Percentiles rank a stretch among this genome's conserved stretches.
Conservation (phyloP, 106 monocot species). For the Amphibolis antarctica region DNA sequence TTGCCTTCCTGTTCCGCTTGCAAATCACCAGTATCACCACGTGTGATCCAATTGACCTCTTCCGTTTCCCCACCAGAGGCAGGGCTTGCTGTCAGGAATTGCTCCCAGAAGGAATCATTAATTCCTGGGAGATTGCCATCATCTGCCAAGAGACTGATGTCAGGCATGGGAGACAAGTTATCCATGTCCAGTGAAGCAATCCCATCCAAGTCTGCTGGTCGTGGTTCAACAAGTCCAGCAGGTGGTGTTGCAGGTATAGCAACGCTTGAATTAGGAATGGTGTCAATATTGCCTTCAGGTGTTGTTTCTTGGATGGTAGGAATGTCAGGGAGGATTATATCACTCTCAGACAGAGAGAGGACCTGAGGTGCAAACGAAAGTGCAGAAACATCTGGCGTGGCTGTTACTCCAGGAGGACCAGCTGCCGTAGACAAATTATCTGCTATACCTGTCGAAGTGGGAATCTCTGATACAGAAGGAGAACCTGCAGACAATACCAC, state of each 20-base stretch:
- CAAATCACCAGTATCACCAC: conserved; percentile 15
- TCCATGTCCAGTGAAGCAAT: conserved; percentile 17
- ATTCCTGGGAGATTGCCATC: conserved; percentile 44
- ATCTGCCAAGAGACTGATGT: conserved; percentile 22
- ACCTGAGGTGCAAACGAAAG: conserved; percentile 4
- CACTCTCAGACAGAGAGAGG: not conserved
- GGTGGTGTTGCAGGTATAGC: conserved; percentile 11
- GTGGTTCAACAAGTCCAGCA: conserved; percentile 16
- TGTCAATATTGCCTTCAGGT: conserved; percentile 5
- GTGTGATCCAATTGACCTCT: conserved; percentile 25
- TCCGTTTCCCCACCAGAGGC: conserved; percentile 16
- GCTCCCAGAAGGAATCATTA: conserved; percentile 76
- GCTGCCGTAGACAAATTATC: conserved; percentile 8
- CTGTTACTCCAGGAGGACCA: not conserved
- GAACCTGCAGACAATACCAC: conserved; percentile 4
- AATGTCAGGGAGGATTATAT: conserved; percentile 12
- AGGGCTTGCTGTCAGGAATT: conserved; percentile 47
- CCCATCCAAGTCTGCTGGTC: conserved; percentile 3
- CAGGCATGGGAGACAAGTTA: conserved; percentile 24
- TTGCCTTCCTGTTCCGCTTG: conserved; percentile 20
- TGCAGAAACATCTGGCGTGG: not conserved
- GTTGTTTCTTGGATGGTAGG: conserved; percentile 21
- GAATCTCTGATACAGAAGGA: conserved; percentile 27
- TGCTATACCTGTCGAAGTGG: conserved; percentile 7
- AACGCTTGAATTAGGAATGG: conserved; percentile 8